A percentile compares a stretch with the other conserved stretches of the same genome.
Evolutionary conservation across 2,329 filamentous ascomycete species (phyloP).

Genomic region (Talaromyces albobiverticillius): DNA sequence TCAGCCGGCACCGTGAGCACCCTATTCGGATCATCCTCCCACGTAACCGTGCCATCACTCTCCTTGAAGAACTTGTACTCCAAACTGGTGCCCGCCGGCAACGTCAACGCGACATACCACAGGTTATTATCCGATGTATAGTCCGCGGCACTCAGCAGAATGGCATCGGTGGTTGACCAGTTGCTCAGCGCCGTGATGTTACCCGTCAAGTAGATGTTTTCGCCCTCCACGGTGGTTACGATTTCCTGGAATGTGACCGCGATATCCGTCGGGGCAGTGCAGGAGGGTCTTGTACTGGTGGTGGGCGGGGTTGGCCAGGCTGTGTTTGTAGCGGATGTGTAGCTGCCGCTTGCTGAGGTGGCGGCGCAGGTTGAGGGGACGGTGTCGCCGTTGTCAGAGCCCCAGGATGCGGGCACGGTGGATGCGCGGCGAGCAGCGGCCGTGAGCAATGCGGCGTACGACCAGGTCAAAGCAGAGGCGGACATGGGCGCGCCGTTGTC

Average conservation of each 20-base stretch:
- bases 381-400: constrained; percentile 15
- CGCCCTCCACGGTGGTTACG: constrained; percentile 57
- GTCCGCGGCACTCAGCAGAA: constrained; percentile 55
- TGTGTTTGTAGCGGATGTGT: constrained; percentile 24
- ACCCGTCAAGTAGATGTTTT: constrained; percentile 65
- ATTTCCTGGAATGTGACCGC: constrained; percentile 62
- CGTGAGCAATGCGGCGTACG: constrained; percentile 38
- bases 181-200: constrained; percentile 57
- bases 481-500: constrained; percentile 33
- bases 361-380: constrained; percentile 22
- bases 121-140: constrained; percentile 61
- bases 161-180: constrained; percentile 57
- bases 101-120: constrained; percentile 57
- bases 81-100: constrained; percentile 56
- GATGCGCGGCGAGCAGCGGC: constrained; percentile 20
- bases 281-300: constrained; percentile 12
- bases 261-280: constrained; percentile 41
- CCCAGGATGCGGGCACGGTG: constrained; percentile 24
- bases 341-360: constrained; percentile 24
- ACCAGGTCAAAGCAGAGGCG: constrained; percentile 41
- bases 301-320: constrained; percentile 20
- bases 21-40: constrained; percentile 60
- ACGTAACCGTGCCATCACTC: constrained; percentile 54
- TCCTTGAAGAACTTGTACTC: constrained; percentile 69
- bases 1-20: constrained; percentile 38